These are phyloP conservation scores for Ceratobasidium sp. DNA, from an alignment of 1,284 basidiomycete species.

Conservation along the genomic window DNA sequence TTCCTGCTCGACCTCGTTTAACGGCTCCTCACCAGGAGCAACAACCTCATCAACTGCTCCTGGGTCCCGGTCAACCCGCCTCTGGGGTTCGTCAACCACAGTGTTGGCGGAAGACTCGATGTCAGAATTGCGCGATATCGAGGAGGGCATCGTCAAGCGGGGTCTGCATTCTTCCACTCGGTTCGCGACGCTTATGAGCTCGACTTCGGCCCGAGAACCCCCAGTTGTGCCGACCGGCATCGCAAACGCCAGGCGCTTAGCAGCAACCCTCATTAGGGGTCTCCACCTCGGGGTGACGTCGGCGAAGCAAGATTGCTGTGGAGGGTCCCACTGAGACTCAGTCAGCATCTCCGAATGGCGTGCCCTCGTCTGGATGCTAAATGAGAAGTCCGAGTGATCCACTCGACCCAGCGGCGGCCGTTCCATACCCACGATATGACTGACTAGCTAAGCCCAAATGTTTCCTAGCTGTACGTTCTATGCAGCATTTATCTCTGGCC, in stretches of 20 bases:
- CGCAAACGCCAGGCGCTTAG: slow-evolving; percentile 3
- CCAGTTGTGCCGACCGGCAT: slow-evolving; percentile 6
- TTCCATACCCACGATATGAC: too few relatives aligned
- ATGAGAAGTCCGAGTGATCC: too few relatives aligned
- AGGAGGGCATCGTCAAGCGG: slow-evolving; percentile 21
- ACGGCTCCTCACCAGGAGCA: slow-evolving; percentile 39
- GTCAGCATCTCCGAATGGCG: too few relatives aligned
- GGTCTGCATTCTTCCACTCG: neutral
- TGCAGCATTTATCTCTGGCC: too few relatives aligned
- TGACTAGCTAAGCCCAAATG: too few relatives aligned
- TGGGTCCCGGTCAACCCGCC: neutral
- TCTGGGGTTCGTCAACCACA: slow-evolving; percentile 19
- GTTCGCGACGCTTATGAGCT: slow-evolving; percentile 2
- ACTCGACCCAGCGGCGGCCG: too few relatives aligned
- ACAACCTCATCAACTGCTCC: slow-evolving; percentile 32
- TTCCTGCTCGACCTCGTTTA: slow-evolving; percentile 37
- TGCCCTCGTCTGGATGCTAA: too few relatives aligned
- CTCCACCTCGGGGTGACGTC: too few relatives aligned
- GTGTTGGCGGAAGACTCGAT: slow-evolving; percentile 26
- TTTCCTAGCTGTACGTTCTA: too few relatives aligned
- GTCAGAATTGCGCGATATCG: slow-evolving; percentile 27
- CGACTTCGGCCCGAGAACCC: slow-evolving; percentile 10
- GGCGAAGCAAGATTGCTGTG: too few relatives aligned
- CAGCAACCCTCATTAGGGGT: too few relatives aligned
- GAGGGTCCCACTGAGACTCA: too few relatives aligned